Base-by-base conservation (phyloP, 2,329 filamentous ascomycete genomes). In the Penicillium sp. region DNA sequence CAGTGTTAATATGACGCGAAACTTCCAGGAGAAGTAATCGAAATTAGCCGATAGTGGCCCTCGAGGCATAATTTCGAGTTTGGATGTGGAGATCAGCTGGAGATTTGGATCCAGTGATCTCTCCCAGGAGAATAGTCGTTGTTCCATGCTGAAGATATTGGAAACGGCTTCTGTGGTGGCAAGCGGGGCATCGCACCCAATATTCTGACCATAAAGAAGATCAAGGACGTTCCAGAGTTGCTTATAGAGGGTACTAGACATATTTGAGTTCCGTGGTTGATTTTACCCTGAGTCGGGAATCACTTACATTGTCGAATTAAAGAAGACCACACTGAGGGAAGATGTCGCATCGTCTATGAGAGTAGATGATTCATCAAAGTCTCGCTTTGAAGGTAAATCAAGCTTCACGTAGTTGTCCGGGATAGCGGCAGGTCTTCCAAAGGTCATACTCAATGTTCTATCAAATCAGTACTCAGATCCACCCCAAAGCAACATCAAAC, bases 361-460 rank as follows among this genome's bases (percentile, higher is more conserved):
- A 2, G 50, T 36, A 9, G 54, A 51, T 19, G 52, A 46, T 14
- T 55, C 51, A 8, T 56, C 53, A 9, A 56, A 55, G 5, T 49
- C 46, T 18, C 52, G 48, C 28, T 52, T 43, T 3, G 31, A 46
- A 19, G 76, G 75, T 8, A 78, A 55, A 16, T 73, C 67, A 1
- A 78, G 59, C 47, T 70, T 70, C 34, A 81, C 66, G 34, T 79
- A 77, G 31, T 70, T 70, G 3, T 80, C 73, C 1, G 77, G 76
- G 16, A 83, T 81, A 0, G 74, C 67, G 1, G 73, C 67, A 0
- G 80, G 81, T 0, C 81, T 69, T 2, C 80, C 80, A 56, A 82
- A 80, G 0, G 79, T 82, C 75, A 82, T 81, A 58, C 79, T 80
- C 42, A 82, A 60, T 7, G 75, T 76, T 54, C 74, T 78, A 43